Conservation (phyloP, 2,329 filamentous ascomycete species). For the Penicillium verrucosum region DNA sequence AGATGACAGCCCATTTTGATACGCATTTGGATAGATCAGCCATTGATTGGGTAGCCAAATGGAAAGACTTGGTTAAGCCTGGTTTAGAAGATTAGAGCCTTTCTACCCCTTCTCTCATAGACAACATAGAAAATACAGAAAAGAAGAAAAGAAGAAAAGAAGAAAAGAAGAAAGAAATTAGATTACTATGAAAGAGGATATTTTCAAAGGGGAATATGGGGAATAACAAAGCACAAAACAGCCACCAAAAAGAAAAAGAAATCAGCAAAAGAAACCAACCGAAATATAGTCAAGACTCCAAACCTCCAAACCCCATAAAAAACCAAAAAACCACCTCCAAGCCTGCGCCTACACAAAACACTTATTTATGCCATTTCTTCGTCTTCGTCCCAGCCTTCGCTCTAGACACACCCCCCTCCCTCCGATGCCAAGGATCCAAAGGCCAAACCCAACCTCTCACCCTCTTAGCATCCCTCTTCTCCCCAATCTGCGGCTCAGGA, state of each 20-base stretch:
- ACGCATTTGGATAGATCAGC: no score
- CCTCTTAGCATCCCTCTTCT: slow-evolving; percentile 59
- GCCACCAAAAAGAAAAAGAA: background rate
- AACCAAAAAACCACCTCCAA: background rate
- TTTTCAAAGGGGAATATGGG: slow-evolving; percentile 1
- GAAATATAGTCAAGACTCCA: background rate
- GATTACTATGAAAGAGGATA: slow-evolving; percentile 8
- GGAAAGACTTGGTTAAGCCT: no score
- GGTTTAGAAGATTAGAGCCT: no score
- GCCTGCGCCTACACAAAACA: background rate
- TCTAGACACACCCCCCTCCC: slow-evolving; percentile 46
- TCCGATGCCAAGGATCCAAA: slow-evolving; percentile 57
- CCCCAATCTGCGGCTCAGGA: slow-evolving; percentile 57
- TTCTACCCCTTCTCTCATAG: no score
- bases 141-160: background rate
- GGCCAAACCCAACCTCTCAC: slow-evolving; percentile 62
- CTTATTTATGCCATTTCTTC: slow-evolving; percentile 40
- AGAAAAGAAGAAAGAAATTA: slow-evolving; percentile 4
- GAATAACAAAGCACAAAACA: slow-evolving; percentile 2
- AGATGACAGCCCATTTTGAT: background rate
- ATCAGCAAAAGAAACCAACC: background rate
- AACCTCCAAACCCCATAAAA: background rate
- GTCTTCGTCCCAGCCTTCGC: slow-evolving; percentile 23
- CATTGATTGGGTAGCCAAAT: no score
- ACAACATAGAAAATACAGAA: background rate